Conservation (phyloP, 2,329 filamentous ascomycete genomes). For the Nemania serpens region DNA sequence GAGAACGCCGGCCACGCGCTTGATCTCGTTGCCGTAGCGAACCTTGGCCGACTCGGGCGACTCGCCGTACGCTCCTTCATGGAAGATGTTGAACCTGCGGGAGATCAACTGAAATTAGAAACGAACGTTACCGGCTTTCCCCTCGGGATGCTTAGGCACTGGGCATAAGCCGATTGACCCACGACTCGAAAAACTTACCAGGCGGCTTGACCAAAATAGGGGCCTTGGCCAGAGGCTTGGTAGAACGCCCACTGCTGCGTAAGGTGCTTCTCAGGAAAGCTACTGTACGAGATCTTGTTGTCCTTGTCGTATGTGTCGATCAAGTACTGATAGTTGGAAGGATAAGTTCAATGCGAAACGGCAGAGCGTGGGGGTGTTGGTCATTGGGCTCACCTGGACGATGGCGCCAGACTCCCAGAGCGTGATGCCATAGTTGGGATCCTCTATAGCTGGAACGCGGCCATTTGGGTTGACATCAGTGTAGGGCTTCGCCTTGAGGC, state of each 20-base stretch:
- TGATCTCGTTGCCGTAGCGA: not conserved
- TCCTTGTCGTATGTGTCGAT: slow-evolving; percentile 8
- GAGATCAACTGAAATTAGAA: not conserved
- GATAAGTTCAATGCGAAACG: not conserved
- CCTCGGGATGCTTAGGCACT: not conserved
- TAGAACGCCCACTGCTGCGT: slow-evolving; percentile 7
- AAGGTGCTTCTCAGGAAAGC: not conserved
- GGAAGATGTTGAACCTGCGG: slow-evolving; percentile 5
- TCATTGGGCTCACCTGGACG: not conserved
- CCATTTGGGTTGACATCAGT: slow-evolving; percentile 11
- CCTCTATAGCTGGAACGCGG: not conserved
- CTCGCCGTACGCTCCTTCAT: not conserved
- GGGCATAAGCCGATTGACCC: not conserved
- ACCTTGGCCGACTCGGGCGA: slow-evolving; percentile 8
- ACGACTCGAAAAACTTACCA: not conserved
- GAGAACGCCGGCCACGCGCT: slow-evolving; percentile 3
- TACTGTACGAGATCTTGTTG: slow-evolving; percentile 7
- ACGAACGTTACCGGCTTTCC: not conserved
- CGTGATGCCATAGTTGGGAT: slow-evolving; percentile 6
- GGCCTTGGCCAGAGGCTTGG: slow-evolving; percentile 5
- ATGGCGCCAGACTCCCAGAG: slow-evolving; percentile 3
- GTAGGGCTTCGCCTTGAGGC: slow-evolving; percentile 4
- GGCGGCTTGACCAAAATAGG: slow-evolving; percentile 10
- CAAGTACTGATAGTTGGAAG: slow-evolving; percentile 4
- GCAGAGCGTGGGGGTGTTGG: not conserved